Conservation (phyloP, 164 flowering plant species). For the Sedum album region DNA sequence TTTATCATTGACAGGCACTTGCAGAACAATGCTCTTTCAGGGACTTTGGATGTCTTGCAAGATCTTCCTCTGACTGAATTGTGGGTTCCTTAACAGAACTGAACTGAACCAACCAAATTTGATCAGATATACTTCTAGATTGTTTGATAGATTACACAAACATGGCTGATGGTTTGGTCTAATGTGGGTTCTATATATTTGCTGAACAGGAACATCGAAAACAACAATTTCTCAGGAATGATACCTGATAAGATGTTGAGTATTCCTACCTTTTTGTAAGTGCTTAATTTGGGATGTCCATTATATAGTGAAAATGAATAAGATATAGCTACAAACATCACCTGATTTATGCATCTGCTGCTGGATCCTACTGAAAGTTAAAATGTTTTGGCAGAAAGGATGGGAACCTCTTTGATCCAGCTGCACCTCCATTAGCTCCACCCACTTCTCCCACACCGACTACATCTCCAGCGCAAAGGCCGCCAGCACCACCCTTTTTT, state of each 20-base stretch:
- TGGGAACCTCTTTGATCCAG: conserved; percentile 70
- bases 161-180: background rate
- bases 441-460: background rate
- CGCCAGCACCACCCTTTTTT: conserved; percentile 7
- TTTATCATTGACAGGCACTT: conserved; percentile 43
- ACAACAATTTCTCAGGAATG: background rate
- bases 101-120: background rate
- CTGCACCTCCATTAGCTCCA: background rate
- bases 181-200: conserved; percentile 6
- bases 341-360: background rate
- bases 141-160: background rate
- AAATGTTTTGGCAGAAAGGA: conserved; percentile 49
- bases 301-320: background rate
- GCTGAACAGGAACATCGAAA: conserved; percentile 41
- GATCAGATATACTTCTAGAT: background rate
- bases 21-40: conserved; percentile 82
- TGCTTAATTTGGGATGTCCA: background rate
- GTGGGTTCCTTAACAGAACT: conserved; percentile 34
- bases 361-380: conserved; percentile 10
- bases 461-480: conserved; percentile 14
- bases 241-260: background rate
- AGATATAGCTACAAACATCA: background rate
- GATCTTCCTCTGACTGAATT: conserved; percentile 27
- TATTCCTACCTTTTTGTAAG: conserved; percentile 73
- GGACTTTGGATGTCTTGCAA: conserved; percentile 68